A percentile compares a stretch with the other conserved stretches of the same genome.
Evolutionary conservation across 768 basidiomycete genomes (phyloP).

Genomic region (Rubroboletus pulcherrimus): DNA sequence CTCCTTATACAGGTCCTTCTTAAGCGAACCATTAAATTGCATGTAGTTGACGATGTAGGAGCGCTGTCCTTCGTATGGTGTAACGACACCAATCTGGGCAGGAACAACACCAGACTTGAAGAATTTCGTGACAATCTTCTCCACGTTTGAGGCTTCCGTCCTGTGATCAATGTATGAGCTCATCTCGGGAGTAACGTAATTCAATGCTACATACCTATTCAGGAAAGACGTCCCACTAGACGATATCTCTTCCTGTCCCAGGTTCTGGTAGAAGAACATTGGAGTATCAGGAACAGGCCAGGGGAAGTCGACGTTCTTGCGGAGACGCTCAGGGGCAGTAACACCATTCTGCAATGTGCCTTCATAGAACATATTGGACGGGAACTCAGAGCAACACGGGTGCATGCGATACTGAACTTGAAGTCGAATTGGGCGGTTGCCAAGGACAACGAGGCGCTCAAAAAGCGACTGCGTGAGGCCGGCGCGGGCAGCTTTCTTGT

Average conservation of each 20-base stretch:
- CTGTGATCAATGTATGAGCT: constrained; percentile 37
- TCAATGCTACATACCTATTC: constrained; percentile 56
- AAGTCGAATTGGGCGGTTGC: constrained; percentile 94
- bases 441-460: constrained; percentile 92
- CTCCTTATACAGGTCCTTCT: constrained; percentile 99
- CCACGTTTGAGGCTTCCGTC: constrained; percentile 97
- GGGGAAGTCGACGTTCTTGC: constrained; percentile 99
- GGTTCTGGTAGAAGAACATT: constrained; percentile 99
- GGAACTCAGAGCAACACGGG: constrained; percentile 97
- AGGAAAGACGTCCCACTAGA: constrained; percentile 98
- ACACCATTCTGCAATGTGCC: constrained; percentile 98
- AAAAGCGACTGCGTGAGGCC: constrained; percentile 98
- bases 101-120: constrained; percentile 99
- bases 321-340: constrained; percentile 92
- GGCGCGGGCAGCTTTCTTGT: constrained; percentile 99
- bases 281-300: constrained; percentile 97
- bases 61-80: constrained; percentile 97
- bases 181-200: neutral
- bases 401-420: constrained; percentile 99
- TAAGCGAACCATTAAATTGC: constrained; percentile 99
- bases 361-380: constrained; percentile 99
- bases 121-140: constrained; percentile 99
- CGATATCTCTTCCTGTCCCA: constrained; percentile 98
- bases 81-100: constrained; percentile 94
- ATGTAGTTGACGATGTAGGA: constrained; percentile 99